These are phyloP conservation scores for Guyanaporus albipodus DNA, from an alignment of 768 basidiomycete species.

Conservation along the genomic window DNA sequence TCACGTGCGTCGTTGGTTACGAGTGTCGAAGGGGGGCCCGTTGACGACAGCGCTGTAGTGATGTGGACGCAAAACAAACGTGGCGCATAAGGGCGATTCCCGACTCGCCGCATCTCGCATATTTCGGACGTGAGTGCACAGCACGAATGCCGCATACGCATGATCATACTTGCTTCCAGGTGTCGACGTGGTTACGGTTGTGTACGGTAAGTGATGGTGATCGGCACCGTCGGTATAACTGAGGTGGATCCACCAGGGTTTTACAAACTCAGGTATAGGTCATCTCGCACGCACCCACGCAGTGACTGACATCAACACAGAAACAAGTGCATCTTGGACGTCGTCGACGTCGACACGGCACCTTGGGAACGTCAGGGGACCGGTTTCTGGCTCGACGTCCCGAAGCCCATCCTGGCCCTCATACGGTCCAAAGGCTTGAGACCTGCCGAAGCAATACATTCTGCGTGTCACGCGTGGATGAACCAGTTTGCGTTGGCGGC, in stretches of 20 bases:
- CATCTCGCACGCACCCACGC: neutral
- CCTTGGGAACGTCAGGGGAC: conserved; percentile 71
- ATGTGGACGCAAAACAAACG: conserved; percentile 75
- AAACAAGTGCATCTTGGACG: conserved; percentile 63
- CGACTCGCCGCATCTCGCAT: conserved; percentile 49
- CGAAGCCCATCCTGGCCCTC: conserved; percentile 46
- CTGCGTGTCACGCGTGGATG: conserved; percentile 79
- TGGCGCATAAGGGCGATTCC: conserved; percentile 67
- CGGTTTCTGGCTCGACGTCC: conserved; percentile 80
- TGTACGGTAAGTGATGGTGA: conserved; percentile 57
- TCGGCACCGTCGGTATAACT: neutral
- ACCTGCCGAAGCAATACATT: conserved; percentile 78
- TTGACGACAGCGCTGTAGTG: conserved; percentile 37
- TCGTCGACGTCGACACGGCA: conserved; percentile 73
- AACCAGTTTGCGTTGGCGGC: conserved; percentile 67
- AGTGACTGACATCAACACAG: conserved; percentile 31
- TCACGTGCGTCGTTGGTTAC: conserved; percentile 49
- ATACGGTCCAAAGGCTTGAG: conserved; percentile 54
- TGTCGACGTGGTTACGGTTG: conserved; percentile 59
- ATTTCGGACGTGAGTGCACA: conserved; percentile 63
- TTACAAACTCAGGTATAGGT: conserved; percentile 65
- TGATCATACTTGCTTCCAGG: conserved; percentile 34
- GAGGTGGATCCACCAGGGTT: conserved; percentile 58
- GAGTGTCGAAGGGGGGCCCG: neutral
- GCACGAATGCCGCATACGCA: neutral